Evolutionary conservation across 306 rosid species (phyloP), one percentile per base, ranked within the genome.

Genomic region (Cucumis hystrix): DNA sequence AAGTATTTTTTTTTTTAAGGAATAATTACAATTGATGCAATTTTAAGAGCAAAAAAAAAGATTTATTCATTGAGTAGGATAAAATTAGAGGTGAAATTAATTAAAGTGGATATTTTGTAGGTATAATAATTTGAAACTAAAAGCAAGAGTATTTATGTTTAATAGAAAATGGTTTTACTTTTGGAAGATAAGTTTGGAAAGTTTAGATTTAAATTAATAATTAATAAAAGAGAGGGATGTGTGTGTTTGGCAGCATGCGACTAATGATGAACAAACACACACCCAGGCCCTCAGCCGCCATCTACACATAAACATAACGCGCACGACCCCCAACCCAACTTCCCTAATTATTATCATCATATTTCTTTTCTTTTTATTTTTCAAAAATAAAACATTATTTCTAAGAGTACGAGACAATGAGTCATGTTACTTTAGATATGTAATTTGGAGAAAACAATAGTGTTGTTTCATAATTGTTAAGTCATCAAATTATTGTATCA

Each of bases 241-340:
- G 76, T 49, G 37, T 33, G 37, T 79, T 86, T 86, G 84, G 83
- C 79, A 74, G 82, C 69, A 85, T 81, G 89, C 80, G 57, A 75
- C 84, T 83, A 43, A 87, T 88, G 83, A 88, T 90, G 87, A 86
- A 43, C 25, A 47, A 76, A 52, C 21, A 20, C 28, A 52, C 21
- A 20, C 28, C 10, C 62, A 43, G n/a, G 54, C 41, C 43, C 71
- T 45, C 17, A 76, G 57, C 79, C 71, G 79, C 69, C 69, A 76
- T 59, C 63, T 5, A 58, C 21, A 20, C 14, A 76, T 58, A 76
- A 76, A 35, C 40, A 43, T 10, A 43, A 43, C 56, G 71, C 79
- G 58, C 79, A 60, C 79, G 79, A 76, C 41, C 15, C 25, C 39
- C 21, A 37, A 10, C 45, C 17, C 55, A 43, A 43, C 49, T 43